Percentiles rank a stretch among this genome's conserved stretches.
Evolutionary conservation across 169 alveolate species (phyloP).

Genomic region (Plasmodium gonderi): DNA sequence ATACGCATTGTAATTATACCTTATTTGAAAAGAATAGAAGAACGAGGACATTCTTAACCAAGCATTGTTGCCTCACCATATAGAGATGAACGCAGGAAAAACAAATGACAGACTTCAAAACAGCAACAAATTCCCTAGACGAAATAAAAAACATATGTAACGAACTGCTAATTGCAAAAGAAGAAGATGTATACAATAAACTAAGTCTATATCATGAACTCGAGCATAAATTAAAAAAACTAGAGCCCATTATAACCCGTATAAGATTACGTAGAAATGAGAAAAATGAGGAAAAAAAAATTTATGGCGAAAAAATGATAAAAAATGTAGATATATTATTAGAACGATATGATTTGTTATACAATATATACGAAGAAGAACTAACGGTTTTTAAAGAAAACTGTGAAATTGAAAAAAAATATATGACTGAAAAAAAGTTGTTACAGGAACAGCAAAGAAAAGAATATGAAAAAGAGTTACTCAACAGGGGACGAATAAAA

Average conservation of each 20-base stretch:
- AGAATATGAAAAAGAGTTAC: slow-evolving; percentile 25
- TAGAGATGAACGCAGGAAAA: too few relatives aligned
- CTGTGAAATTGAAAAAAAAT: slow-evolving; percentile 62
- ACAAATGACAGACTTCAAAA: slow-evolving; percentile 53
- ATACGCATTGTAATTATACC: too few relatives aligned
- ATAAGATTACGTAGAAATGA: slow-evolving; percentile 63
- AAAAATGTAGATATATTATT: slow-evolving; percentile 61
- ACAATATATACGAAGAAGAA: slow-evolving; percentile 64
- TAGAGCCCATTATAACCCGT: slow-evolving; percentile 59
- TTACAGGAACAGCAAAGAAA: slow-evolving; percentile 43
- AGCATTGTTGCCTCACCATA: too few relatives aligned
- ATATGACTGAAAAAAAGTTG: slow-evolving; percentile 20
- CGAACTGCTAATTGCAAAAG: slow-evolving; percentile 49
- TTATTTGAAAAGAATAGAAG: too few relatives aligned
- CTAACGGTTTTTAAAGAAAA: slow-evolving; percentile 54
- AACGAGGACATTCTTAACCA: too few relatives aligned
- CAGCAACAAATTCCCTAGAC: slow-evolving; percentile 28
- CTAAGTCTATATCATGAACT: slow-evolving; percentile 59
- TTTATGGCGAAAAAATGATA: slow-evolving; percentile 67
- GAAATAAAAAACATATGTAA: slow-evolving; percentile 37
- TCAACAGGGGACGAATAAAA: slow-evolving; percentile 50
- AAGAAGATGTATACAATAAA: slow-evolving; percentile 36
- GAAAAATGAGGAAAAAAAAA: slow-evolving; percentile 32
- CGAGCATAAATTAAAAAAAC: slow-evolving; percentile 31
- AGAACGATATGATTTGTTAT: slow-evolving; percentile 46